Evolutionary conservation across 805 yeast species (phyloP), one percentile per base, ranked within the genome.

Genomic region (Candida palmyrensis): DNA sequence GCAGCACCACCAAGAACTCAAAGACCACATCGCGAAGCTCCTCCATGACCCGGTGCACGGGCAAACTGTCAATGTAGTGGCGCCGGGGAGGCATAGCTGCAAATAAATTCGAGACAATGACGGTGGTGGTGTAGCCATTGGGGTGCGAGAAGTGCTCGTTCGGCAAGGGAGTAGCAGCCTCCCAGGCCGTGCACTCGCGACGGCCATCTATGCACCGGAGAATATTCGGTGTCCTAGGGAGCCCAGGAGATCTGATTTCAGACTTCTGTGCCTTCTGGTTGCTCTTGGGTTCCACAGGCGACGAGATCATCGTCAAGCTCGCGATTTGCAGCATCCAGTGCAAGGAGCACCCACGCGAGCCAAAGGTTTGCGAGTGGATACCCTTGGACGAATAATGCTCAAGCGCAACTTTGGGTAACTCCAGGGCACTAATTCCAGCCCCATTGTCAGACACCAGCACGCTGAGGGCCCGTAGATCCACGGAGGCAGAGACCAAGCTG

Each of bases 271-370:
- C n/a, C n/a, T n/a, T n/a, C n/a, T n/a, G n/a, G n/a, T n/a, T n/a
- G n/a, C n/a, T n/a, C n/a, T n/a, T n/a, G n/a, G n/a, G n/a, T n/a
- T n/a, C n/a, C n/a, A n/a, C n/a, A n/a, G n/a, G n/a, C n/a, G n/a
- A n/a, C n/a, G 3, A 43, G 23, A 9, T 38, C 1, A 85, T 51
- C 0, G 64, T 46, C n/a, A 77, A 38, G 10, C 64, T 51, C 0
- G 79, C 59, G 5, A 75, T 46, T 0, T 67, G 61, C n/a, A 73
- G 53, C 3, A 86, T 57, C 1, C 80, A 67, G 33, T 66, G 60
- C 12, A 86, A 43, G 0, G 92, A 82, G 43, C 79, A 83, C 1
- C 95, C 95, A 30, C 84, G 66, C 48, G 79, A 83, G 1, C 95
- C 95, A 42, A 67, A 73, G 0, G 81, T 73, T 1, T 9, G 16